phyloP scores from a whole-genome alignment of 2,329 filamentous ascomycete genomes.

The Fusarium setosum region DNA sequence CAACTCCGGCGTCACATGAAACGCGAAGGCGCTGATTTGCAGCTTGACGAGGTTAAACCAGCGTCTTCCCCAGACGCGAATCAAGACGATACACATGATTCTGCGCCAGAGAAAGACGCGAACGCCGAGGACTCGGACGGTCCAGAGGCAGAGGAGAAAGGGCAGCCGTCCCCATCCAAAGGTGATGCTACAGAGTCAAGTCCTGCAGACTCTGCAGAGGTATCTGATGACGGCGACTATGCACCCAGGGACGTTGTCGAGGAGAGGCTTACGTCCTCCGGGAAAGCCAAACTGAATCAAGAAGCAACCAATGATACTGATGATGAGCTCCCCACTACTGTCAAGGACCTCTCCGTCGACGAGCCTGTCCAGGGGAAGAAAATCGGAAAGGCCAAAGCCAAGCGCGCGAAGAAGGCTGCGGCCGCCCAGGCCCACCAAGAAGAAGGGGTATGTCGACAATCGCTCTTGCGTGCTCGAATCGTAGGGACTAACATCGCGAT shows the following conservation, averaged over 20 bases:
- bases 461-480: background rate
- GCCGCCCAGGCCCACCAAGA: slow-evolving; percentile 48
- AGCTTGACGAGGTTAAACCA: slow-evolving; percentile 50
- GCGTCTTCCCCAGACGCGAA: background rate
- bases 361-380: slow-evolving; percentile 50
- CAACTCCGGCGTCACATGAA: slow-evolving; percentile 85
- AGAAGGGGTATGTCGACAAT: slow-evolving; percentile 48
- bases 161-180: background rate
- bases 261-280: slow-evolving; percentile 49
- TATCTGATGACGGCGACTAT: slow-evolving; percentile 56
- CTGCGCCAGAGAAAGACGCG: background rate
- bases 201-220: slow-evolving; percentile 19
- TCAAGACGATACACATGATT: background rate
- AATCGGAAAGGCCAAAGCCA: slow-evolving; percentile 62
- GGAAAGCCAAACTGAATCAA: background rate
- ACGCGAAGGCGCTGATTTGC: slow-evolving; percentile 76
- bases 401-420: slow-evolving; percentile 61
- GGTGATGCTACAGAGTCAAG: slow-evolving; percentile 6
- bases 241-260: slow-evolving; percentile 58
- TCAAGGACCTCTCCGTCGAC: slow-evolving; percentile 42
- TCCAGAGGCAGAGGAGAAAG: background rate
- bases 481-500: slow-evolving; percentile 2
- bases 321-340: slow-evolving; percentile 21
- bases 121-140: background rate
- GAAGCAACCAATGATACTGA: background rate